Percentiles rank a stretch among this genome's conserved stretches.
These are phyloP conservation scores for Eucalyptus cloeziana DNA, from an alignment of 345 rosid species.

Conservation along the genomic window DNA sequence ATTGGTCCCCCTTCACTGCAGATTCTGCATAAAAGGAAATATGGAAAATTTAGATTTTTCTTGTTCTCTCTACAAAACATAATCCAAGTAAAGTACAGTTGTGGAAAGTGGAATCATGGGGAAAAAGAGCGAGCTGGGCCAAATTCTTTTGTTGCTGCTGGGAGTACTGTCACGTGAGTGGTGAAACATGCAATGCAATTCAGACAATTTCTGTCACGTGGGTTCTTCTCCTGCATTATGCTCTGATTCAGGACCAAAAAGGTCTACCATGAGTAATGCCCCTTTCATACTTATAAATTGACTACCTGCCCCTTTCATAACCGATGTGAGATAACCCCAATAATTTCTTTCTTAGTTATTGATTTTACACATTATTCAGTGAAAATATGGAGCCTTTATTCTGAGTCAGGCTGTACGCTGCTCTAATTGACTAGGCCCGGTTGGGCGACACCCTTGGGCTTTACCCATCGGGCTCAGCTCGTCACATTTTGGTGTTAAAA, in stretches of 20 bases:
- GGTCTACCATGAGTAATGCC: background rate
- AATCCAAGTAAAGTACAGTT: background rate
- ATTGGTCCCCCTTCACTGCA: background rate
- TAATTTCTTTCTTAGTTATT: background rate
- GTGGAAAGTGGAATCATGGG: background rate
- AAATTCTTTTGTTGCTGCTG: background rate
- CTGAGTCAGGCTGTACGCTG: background rate
- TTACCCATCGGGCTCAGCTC: background rate
- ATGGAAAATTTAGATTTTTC: background rate
- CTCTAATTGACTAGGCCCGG: background rate
- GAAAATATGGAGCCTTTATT: background rate
- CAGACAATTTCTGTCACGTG: background rate
- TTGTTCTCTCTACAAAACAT: background rate
- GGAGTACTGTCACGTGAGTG: background rate
- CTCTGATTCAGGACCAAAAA: background rate
- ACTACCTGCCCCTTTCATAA: too few species aligned
- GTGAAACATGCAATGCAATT: background rate
- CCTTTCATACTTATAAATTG: too few species aligned
- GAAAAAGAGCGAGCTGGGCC: background rate
- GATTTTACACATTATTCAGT: background rate
- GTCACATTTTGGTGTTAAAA: background rate
- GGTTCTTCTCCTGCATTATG: background rate
- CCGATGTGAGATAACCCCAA: rapidly evolving
- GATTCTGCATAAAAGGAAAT: rapidly evolving
- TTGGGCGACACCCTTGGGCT: background rate